A percentile compares a stretch with the other conserved stretches of the same genome.
These are phyloP conservation scores for Solanum etuberosum DNA, from an alignment of 257 asterid genomes.

Conservation along the genomic window DNA sequence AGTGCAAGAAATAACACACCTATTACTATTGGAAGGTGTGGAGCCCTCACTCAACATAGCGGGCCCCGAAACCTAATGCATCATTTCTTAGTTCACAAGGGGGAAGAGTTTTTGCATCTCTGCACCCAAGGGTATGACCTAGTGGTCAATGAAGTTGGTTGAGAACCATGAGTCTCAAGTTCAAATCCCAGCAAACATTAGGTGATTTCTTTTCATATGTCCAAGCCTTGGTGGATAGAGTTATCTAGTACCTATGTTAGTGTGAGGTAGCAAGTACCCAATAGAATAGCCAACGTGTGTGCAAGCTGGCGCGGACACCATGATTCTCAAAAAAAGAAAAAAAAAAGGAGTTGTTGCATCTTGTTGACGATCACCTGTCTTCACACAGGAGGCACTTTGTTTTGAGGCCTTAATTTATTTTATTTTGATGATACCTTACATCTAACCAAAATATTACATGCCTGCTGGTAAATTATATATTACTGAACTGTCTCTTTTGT, in stretches of 20 bases:
- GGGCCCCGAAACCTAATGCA: background rate
- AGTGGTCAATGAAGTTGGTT: background rate
- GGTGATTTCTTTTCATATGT: background rate
- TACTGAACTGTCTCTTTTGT: background rate
- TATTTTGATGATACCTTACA: background rate
- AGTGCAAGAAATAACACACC: background rate
- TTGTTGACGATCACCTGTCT: background rate
- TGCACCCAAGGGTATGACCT: background rate
- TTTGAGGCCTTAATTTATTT: background rate
- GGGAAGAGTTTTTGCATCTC: background rate
- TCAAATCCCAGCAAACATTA: background rate
- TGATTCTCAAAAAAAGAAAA: background rate
- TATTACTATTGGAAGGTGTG: background rate
- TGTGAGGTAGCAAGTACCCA: background rate
- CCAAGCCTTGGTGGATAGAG: background rate
- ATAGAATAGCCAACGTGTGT: background rate
- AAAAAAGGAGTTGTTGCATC: background rate
- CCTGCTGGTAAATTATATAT: background rate
- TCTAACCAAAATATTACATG: background rate
- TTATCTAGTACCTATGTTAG: background rate
- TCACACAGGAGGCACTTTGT: background rate
- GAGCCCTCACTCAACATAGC: background rate
- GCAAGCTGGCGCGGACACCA: background rate
- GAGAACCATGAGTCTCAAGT: background rate
- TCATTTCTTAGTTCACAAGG: background rate